Evolutionary conservation across 371 early-diverging fungal species (phyloP).

Genomic region (Syncephalastrum monosporum): DNA sequence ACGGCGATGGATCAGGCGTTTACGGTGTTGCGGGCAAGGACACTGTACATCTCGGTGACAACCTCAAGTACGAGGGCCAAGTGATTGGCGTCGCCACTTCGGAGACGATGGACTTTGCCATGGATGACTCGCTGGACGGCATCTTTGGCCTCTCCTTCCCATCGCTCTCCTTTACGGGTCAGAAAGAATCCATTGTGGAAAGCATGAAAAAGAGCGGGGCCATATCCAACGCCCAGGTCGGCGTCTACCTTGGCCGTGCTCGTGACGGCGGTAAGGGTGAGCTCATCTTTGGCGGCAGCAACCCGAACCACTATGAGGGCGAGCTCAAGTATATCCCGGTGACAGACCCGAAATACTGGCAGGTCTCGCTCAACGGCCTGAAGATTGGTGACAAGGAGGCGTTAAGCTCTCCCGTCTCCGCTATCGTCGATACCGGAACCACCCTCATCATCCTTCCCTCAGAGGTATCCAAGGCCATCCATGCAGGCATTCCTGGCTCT

Average conservation of each 20-base stretch:
- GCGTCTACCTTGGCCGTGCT: slow-evolving; percentile 33
- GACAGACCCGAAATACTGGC: slow-evolving; percentile 49
- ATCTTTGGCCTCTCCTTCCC: slow-evolving; percentile 58
- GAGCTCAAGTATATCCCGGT: slow-evolving; percentile 43
- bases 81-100: slow-evolving; percentile 32
- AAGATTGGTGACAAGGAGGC: slow-evolving; percentile 26
- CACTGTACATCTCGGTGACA: slow-evolving; percentile 36
- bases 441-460: slow-evolving; percentile 31
- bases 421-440: slow-evolving; percentile 45
- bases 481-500: slow-evolving; percentile 40
- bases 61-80: slow-evolving; percentile 17
- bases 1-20: slow-evolving; percentile 56
- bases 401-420: slow-evolving; percentile 14
- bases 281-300: slow-evolving; percentile 36
- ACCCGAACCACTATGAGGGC: slow-evolving; percentile 38
- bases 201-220: slow-evolving; percentile 20
- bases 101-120: slow-evolving; percentile 28
- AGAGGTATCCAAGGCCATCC: slow-evolving; percentile 31
- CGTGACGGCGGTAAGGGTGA: slow-evolving; percentile 38
- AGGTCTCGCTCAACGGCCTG: slow-evolving; percentile 41
- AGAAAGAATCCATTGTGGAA: slow-evolving; percentile 24
- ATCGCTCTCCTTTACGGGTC: slow-evolving; percentile 32
- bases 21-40: slow-evolving; percentile 43
- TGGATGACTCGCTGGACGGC: slow-evolving; percentile 49
- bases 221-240: slow-evolving; percentile 29